Evolutionary conservation across 768 basidiomycete species (phyloP), one percentile per base, ranked within the genome.

Genomic region (Tulasnella sp.): DNA sequence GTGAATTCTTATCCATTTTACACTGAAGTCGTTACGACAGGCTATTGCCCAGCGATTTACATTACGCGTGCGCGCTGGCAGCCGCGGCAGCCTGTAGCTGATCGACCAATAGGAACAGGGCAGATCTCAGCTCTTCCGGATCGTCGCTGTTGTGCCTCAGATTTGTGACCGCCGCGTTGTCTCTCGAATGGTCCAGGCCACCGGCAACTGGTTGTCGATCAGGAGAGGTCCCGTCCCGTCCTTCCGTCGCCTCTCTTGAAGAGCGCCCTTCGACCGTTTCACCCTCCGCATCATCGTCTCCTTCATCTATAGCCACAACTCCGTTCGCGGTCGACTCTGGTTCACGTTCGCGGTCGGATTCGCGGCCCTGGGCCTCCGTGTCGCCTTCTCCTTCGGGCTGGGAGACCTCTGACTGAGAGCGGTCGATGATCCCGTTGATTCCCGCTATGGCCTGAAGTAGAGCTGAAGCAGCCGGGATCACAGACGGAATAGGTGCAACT

Each of bases 361-460:
- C 70, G 29, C 35, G 40, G 37, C 32, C 70, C 48, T 16, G 20
- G 29, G 16, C 67, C 70, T 39, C 51, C 78, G 20, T 26, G 72
- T 73, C 37, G 13, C 42, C 26, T 35, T 29, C 26, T 29, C 72
- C 72, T 15, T 75, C 74, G 13, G 44, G 42, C 2, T 75, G 48
- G 61, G 44, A 57, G 29, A 72, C 76, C 61, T 70, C 76, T 10
- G 40, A 37, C 15, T 77, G 39, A 1, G 39, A 37, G 15, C 35
- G 29, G 32, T 70, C 76, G n/a, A 77, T 77, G 40, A 77, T 77
- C 2, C 76, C 76, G 44, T 77, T 77, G 61, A 77, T 77, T 16
- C 76, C 76, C 32, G 76, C 76, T 29, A 77, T 77, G 61, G 76
- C 76, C 32, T 77, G 76, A 16, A 77, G 61, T 3, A 77, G 70